Base-by-base conservation (phyloP, 805 yeast genomes). In the Suhomyces tanzawaensis region DNA sequence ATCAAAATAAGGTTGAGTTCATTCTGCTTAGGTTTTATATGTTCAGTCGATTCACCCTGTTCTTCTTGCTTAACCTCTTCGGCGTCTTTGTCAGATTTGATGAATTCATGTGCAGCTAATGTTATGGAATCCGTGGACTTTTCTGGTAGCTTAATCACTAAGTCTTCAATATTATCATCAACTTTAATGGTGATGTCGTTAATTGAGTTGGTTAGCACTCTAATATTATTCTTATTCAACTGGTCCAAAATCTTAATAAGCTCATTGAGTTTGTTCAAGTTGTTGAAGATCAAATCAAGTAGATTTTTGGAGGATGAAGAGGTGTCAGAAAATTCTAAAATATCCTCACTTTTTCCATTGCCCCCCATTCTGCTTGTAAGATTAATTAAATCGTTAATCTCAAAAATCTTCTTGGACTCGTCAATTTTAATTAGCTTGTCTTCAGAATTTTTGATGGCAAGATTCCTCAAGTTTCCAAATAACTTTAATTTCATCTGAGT, bases 231-330 rank as follows among this genome's bases (percentile, higher is more conserved):
- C 16, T 54, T 51, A 30, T 51, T 47, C 22, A 67, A 52, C 40
- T 66, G 69, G 29, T 61, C 59, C 27, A 65, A 45, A n/a, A 65
- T 46, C 28, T 52, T 58, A 19, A 66, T 58, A 32, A 68, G 44
- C 31, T 56, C 53, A 19, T 58, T 57, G 33, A 68, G 49, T 39
- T 58, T 58, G 30, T 59, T 53, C 34, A 69, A 51, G 15, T 48
- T 53, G 22, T 50, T 51, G 35, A 69, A 64, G 3, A 66, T 39
- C 9, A 39, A 48, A 13, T 51, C 54, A 14, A 66, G 42, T 14
- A 62, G 44, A 25, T 38, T 37, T 9, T 34, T 34, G 32, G 39
- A 27, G 4, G 30, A n/a, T 24, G 40, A 32, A 6, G 22, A 22
- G 7, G 30, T 9, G 4, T 19, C 27, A 4, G 32, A n/a, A n/a